These are phyloP conservation scores for Calonectria fujianensis DNA, from an alignment of 2,329 filamentous ascomycete species.

Conservation along the genomic window DNA sequence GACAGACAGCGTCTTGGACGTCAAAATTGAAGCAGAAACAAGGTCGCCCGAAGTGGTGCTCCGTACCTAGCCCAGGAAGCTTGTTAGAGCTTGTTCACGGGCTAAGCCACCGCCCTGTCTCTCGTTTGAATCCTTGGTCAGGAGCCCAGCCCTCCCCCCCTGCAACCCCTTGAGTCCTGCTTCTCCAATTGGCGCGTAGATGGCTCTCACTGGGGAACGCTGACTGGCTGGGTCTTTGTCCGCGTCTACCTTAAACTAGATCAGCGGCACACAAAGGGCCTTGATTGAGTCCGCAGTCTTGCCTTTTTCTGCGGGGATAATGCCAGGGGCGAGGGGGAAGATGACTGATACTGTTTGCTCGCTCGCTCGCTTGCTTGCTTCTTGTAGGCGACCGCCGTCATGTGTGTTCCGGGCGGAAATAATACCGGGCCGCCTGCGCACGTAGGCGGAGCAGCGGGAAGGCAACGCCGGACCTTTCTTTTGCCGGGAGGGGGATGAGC, in stretches of 20 bases:
- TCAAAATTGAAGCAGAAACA: constrained; percentile 34
- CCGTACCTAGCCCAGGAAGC: constrained; percentile 13
- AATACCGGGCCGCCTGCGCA: not conserved
- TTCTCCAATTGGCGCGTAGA: constrained; percentile 2
- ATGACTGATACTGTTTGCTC: not conserved
- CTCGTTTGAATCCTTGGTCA: not conserved
- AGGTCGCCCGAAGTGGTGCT: constrained; percentile 31
- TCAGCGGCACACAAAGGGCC: constrained; percentile 7
- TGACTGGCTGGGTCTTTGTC: not conserved
- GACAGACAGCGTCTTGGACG: not conserved
- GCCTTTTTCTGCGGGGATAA: constrained; percentile 9
- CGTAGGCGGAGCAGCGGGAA: not conserved
- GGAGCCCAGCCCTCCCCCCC: not conserved
- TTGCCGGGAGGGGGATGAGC: constrained; percentile 14
- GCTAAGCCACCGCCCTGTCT: constrained; percentile 34
- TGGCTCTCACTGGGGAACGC: constrained; percentile 14
- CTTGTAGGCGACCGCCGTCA: not conserved
- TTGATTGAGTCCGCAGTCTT: not conserved
- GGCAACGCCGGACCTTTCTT: not conserved
- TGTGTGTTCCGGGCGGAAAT: not conserved
- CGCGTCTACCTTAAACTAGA: constrained; percentile 21
- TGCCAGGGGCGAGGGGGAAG: not conserved
- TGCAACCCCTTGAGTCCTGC: not conserved
- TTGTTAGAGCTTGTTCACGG: constrained; percentile 26
- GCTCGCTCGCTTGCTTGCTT: not conserved